Evolutionary conservation across 345 rosid species (phyloP).

Genomic region (Draba incana): DNA sequence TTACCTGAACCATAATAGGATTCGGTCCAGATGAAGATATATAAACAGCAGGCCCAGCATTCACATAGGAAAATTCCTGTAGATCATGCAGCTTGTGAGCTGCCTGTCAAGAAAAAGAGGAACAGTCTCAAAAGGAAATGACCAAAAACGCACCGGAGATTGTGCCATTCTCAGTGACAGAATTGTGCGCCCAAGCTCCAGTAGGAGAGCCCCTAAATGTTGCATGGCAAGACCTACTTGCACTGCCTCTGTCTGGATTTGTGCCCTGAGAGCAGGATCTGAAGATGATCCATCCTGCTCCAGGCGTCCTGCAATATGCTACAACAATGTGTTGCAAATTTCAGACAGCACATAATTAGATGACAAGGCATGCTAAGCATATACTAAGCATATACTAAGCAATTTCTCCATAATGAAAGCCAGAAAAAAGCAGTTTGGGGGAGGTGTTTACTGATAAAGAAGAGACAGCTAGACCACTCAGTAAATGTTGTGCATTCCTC

Average conservation of each 20-base stretch:
- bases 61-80: constrained; percentile 72
- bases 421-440: constrained; percentile 1
- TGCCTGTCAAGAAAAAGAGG: constrained; percentile 5
- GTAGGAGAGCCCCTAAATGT: constrained; percentile 83
- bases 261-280: constrained; percentile 63
- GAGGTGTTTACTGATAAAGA: constrained; percentile 66
- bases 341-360: constrained; percentile 53
- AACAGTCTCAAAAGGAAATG: background rate
- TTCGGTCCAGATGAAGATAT: constrained; percentile 89
- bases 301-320: constrained; percentile 85
- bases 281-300: constrained; percentile 74
- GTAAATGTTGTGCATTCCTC: constrained; percentile 66
- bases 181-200: constrained; percentile 94
- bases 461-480: constrained; percentile 55
- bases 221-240: constrained; percentile 81
- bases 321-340: constrained; percentile 60
- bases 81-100: constrained; percentile 36
- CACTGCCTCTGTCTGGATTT: constrained; percentile 75
- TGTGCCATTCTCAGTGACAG: constrained; percentile 80
- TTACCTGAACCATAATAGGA: constrained; percentile 97
- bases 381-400: background rate
- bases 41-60: constrained; percentile 95
- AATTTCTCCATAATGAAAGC: background rate
- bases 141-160: constrained; percentile 60
- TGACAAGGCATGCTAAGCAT: constrained; percentile 19